A percentile compares a stretch with the other conserved stretches of the same genome.
Evolutionary conservation across 371 early-diverging fungal genomes (phyloP).

Genomic region (Mucor racemosus): DNA sequence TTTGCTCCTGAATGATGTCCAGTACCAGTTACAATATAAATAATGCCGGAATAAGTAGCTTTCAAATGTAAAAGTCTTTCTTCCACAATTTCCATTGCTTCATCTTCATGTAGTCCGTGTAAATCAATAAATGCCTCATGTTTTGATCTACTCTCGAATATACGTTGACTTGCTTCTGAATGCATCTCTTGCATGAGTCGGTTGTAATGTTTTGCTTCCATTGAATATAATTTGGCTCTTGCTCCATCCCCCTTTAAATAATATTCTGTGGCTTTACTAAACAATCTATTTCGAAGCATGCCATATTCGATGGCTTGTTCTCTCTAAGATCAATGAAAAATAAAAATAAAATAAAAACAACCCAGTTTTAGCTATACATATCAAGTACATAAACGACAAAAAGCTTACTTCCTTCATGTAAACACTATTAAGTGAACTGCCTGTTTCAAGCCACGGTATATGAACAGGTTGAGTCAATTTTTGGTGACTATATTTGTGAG

Average conservation of each 20-base stretch:
- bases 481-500: slow-evolving; percentile 19
- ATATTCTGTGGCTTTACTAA: slow-evolving; percentile 58
- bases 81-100: slow-evolving; percentile 57
- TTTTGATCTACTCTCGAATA: slow-evolving; percentile 57
- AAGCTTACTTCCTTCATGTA: slow-evolving; percentile 53
- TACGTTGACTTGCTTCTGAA: slow-evolving; percentile 59
- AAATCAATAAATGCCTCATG: slow-evolving; percentile 64
- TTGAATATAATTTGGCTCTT: slow-evolving; percentile 55
- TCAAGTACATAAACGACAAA: too few relatives aligned
- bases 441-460: slow-evolving; percentile 65
- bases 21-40: slow-evolving; percentile 59
- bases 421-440: slow-evolving; percentile 44
- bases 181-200: slow-evolving; percentile 64
- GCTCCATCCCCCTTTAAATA: slow-evolving; percentile 63
- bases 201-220: slow-evolving; percentile 63
- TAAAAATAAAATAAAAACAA: too few relatives aligned
- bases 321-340: slow-evolving; percentile 24
- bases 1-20: slow-evolving; percentile 55
- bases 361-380: too few relatives aligned
- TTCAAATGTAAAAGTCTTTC: slow-evolving; percentile 48
- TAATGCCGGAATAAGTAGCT: slow-evolving; percentile 35
- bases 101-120: slow-evolving; percentile 67
- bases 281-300: slow-evolving; percentile 61
- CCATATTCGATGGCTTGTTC: slow-evolving; percentile 62
- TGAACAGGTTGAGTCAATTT: slow-evolving; percentile 43